These are phyloP conservation scores for Coleophoma cylindrospora DNA, from an alignment of 2,329 filamentous ascomycete genomes.

Conservation along the genomic window DNA sequence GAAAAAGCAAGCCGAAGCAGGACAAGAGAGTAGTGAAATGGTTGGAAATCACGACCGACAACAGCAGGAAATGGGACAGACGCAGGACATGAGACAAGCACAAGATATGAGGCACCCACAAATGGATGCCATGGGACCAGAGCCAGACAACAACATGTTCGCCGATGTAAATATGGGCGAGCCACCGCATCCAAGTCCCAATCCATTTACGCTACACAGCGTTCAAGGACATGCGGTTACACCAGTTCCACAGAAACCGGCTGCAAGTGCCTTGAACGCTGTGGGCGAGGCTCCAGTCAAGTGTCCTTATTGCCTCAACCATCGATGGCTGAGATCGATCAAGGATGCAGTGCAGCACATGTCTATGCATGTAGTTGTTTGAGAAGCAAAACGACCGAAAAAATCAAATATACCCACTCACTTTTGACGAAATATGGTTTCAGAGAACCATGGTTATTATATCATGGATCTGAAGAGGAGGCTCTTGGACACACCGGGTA, in stretches of 20 bases:
- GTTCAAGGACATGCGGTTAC: constrained; percentile 18
- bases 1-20: constrained; percentile 16
- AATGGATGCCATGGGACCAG: constrained; percentile 15
- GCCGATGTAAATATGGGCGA: constrained; percentile 11
- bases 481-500: too few relatives aligned
- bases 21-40: constrained; percentile 2
- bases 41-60: constrained; percentile 1
- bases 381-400: background rate
- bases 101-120: background rate
- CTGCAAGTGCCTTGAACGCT: constrained; percentile 14
- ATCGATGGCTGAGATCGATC: constrained; percentile 25
- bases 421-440: too few relatives aligned
- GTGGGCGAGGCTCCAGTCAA: constrained; percentile 21
- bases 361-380: constrained; percentile 28
- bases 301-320: constrained; percentile 27
- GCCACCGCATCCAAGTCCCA: constrained; percentile 8
- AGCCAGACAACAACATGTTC: constrained; percentile 13
- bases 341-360: constrained; percentile 28
- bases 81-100: background rate
- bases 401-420: too few relatives aligned
- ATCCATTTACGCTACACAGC: constrained; percentile 20
- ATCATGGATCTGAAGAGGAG: too few relatives aligned
- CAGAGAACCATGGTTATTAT: too few relatives aligned
- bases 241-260: constrained; percentile 15
- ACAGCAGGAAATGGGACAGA: constrained; percentile 2